These are phyloP conservation scores for Cunninghamia lanceolata DNA, from an alignment of 75 land plant genomes.

Conservation along the genomic window DNA sequence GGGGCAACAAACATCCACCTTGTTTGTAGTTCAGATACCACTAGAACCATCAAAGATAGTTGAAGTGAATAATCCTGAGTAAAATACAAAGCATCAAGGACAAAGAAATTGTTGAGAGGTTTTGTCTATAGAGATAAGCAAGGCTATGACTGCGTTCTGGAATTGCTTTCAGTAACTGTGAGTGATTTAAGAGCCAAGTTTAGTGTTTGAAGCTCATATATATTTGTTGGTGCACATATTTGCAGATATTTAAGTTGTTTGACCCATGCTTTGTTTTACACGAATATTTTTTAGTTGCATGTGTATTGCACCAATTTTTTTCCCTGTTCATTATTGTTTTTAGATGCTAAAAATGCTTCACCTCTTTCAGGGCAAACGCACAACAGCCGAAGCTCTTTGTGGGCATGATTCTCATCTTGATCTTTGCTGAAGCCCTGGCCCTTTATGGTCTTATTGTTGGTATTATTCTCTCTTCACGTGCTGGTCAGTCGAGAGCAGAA, in stretches of 20 bases:
- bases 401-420: slow-evolving; percentile 59
- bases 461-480: slow-evolving; percentile 59
- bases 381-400: slow-evolving; percentile 64
- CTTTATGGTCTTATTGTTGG: slow-evolving; percentile 61
- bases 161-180: too few species aligned
- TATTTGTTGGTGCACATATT: too few species aligned
- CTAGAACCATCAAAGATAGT: neutral
- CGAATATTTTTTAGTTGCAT: too few species aligned
- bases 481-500: slow-evolving; percentile 47
- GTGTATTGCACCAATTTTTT: too few species aligned
- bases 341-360: neutral
- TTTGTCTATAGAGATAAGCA: neutral
- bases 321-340: neutral
- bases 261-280: too few species aligned
- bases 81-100: neutral
- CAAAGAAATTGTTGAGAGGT: neutral
- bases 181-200: neutral
- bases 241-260: too few species aligned
- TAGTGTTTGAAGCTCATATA: neutral
- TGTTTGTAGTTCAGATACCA: neutral
- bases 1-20: neutral
- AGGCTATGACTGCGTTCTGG: too few species aligned
- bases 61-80: neutral
- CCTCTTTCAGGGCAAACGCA: slow-evolving; percentile 46
- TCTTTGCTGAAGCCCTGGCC: slow-evolving; percentile 65